Evolutionary conservation across 2,329 filamentous ascomycete species (phyloP).

Genomic region (Aspergillus transmontanensis): DNA sequence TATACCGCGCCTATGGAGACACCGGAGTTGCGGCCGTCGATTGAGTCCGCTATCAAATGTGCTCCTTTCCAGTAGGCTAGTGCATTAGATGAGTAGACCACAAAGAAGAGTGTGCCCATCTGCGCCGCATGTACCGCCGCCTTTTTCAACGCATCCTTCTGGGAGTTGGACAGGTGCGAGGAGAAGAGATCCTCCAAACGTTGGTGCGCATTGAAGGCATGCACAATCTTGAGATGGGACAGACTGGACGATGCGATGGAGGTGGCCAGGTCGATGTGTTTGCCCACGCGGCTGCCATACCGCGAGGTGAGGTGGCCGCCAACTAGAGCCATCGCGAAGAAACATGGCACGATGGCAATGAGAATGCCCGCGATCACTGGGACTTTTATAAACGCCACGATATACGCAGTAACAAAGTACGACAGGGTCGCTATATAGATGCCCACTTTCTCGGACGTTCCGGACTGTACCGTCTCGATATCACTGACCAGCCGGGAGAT

Average conservation of each 20-base stretch:
- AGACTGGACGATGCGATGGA: conserved; percentile 65
- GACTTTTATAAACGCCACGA: conserved; percentile 68
- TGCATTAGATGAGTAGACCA: conserved; percentile 67
- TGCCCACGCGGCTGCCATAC: conserved; percentile 51
- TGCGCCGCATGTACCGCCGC: conserved; percentile 58
- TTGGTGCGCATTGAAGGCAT: conserved; percentile 62
- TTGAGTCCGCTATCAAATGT: conserved; percentile 50
- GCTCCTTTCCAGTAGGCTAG: conserved; percentile 70
- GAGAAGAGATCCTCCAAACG: conserved; percentile 63
- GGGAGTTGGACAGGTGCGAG: conserved; percentile 52
- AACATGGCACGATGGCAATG: conserved; percentile 64
- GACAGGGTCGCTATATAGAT: conserved; percentile 64
- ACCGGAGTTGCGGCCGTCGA: conserved; percentile 19
- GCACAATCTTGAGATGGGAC: conserved; percentile 62
- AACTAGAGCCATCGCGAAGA: conserved; percentile 59
- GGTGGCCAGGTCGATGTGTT: conserved; percentile 58
- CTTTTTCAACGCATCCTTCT: conserved; percentile 59
- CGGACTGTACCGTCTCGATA: conserved; percentile 66
- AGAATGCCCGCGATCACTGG: conserved; percentile 65
- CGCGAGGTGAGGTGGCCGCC: conserved; percentile 57
- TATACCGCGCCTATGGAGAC: conserved; percentile 38
- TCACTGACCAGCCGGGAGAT: conserved; percentile 65
- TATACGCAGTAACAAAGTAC: conserved; percentile 68
- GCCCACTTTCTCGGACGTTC: conserved; percentile 71
- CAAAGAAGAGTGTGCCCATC: conserved; percentile 65